Conservation (phyloP, 345 rosid genomes). For the Citrus maxima region DNA sequence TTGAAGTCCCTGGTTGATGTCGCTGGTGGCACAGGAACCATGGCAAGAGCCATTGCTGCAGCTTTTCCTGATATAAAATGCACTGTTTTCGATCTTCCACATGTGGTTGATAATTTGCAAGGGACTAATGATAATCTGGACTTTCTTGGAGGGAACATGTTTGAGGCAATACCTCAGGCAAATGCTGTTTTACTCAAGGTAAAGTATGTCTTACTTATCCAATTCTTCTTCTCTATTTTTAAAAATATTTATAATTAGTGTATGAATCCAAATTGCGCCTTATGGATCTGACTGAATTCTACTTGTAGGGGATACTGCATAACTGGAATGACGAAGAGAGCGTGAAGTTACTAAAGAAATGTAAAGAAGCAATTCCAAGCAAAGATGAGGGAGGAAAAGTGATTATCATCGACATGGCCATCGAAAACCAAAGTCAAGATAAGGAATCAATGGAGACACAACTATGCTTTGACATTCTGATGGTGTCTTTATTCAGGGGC, state of each 20-base stretch:
- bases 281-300: too few species aligned
- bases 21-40: constrained; percentile 5
- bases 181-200: too few species aligned
- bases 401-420: neutral
- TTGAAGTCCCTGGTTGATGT: neutral
- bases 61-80: constrained; percentile 30
- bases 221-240: too few species aligned
- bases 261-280: too few species aligned
- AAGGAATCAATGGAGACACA: constrained; percentile 23
- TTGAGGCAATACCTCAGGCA: too few species aligned
- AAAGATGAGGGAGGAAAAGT: too few species aligned
- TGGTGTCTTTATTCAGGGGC: constrained; percentile 28
- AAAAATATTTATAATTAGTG: too few species aligned
- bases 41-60: constrained; percentile 24
- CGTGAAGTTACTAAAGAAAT: neutral
- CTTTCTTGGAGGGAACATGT: too few species aligned
- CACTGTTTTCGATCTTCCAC: constrained; percentile 43
- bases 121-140: neutral
- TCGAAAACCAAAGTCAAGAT: neutral
- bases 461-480: constrained; percentile 33
- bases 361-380: neutral
- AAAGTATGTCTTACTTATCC: too few species aligned
- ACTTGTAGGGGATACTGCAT: neutral
- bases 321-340: neutral
- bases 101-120: constrained; percentile 22